Percentiles rank a stretch among this genome's conserved stretches.
Evolutionary conservation across 257 asterid species (phyloP).

Genomic region (Perilla frutescens): DNA sequence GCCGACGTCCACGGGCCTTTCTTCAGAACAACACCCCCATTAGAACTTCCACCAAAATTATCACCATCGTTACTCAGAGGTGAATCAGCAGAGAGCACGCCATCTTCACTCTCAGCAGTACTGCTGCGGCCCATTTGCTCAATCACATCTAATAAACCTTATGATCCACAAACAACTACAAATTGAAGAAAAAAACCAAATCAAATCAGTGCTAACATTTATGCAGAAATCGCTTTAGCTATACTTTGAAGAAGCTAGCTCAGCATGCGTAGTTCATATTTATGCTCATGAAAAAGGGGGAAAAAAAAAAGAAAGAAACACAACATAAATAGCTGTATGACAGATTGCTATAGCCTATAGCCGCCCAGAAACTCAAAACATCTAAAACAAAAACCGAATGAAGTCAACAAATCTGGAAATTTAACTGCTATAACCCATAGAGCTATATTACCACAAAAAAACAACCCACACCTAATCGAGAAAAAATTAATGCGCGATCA

Average conservation of each 20-base stretch:
- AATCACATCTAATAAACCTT: constrained; percentile 40
- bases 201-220: constrained; percentile 8
- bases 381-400: constrained; percentile 10
- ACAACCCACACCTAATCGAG: constrained; percentile 1
- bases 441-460: constrained; percentile 18
- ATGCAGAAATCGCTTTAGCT: constrained; percentile 26
- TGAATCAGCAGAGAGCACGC: constrained; percentile 58
- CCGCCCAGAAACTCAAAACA: constrained; percentile 30
- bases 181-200: constrained; percentile 11
- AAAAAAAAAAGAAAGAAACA: not conserved
- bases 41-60: constrained; percentile 46
- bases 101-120: constrained; percentile 56
- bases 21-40: constrained; percentile 52
- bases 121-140: constrained; percentile 50
- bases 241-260: constrained; percentile 26
- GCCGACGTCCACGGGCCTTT: constrained; percentile 79
- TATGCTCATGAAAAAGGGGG: constrained; percentile 5
- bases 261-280: constrained; percentile 20
- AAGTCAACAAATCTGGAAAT: constrained; percentile 29
- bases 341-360: constrained; percentile 27
- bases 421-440: constrained; percentile 22
- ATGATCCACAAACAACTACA: constrained; percentile 32
- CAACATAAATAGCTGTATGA: constrained; percentile 26
- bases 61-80: constrained; percentile 58
- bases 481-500: constrained; percentile 12